These are phyloP conservation scores for Skeletonema marinoi DNA, from an alignment of 108 stramenopile species.

Conservation along the genomic window DNA sequence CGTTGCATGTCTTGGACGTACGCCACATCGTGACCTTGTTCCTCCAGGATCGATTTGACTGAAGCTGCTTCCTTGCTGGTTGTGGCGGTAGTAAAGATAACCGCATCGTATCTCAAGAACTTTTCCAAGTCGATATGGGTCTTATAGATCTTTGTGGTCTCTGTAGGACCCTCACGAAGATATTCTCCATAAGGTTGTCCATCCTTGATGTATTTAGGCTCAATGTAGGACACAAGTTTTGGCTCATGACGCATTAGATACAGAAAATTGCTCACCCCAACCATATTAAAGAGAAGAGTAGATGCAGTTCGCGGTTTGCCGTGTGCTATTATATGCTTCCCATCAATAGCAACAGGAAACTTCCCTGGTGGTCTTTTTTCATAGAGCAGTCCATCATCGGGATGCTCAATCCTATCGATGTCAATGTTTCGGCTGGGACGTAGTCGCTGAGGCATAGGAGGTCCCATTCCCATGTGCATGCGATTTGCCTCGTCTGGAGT, in stretches of 20 bases:
- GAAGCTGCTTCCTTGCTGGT: slow-evolving; percentile 22
- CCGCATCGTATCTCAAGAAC: slow-evolving; percentile 19
- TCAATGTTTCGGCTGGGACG: neutral
- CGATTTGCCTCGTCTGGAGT: neutral
- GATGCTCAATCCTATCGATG: no score
- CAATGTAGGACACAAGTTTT: slow-evolving; percentile 4
- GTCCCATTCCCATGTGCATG: neutral
- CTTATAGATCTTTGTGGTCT: slow-evolving; percentile 17
- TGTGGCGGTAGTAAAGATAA: slow-evolving; percentile 30
- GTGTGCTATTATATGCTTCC: slow-evolving; percentile 35
- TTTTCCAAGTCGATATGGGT: slow-evolving; percentile 22
- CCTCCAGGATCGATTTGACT: slow-evolving; percentile 1
- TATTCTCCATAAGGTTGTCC: neutral
- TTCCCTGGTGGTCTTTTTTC: neutral
- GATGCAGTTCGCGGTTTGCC: slow-evolving; percentile 43
- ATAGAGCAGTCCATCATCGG: neutral
- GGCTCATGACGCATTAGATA: slow-evolving; percentile 22
- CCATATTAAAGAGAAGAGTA: slow-evolving; percentile 48
- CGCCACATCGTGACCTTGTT: slow-evolving; percentile 33
- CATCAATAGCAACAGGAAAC: neutral
- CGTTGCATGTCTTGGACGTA: slow-evolving; percentile 47
- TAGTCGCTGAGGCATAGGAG: no score
- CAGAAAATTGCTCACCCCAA: slow-evolving; percentile 34
- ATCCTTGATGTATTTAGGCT: slow-evolving; percentile 2
- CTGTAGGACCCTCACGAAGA: neutral